Evolutionary conservation across 495 filamentous ascomycete genomes (phyloP), one percentile per base, ranked within the genome.

Genomic region (Aspergillus nidulans): DNA sequence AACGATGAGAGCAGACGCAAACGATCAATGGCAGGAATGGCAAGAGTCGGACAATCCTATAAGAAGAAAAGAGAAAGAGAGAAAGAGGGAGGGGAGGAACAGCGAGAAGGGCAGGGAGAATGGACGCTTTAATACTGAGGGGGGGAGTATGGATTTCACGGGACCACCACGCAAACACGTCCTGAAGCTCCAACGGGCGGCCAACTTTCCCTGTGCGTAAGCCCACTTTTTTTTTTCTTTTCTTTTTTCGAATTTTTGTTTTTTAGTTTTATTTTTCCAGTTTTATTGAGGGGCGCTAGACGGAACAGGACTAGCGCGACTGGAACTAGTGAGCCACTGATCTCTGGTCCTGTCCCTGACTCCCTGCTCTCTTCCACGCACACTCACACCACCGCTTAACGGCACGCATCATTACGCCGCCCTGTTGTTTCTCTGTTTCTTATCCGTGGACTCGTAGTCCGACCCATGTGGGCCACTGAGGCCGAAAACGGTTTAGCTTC

Each of bases 41-140:
- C 71, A 69, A 67, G 70, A 76, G 71, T 64, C 71, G 71, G 74
- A 70, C 63, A 60, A 64, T 77, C 71, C 72, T 75, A 75, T 73
- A 50, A 55, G 49, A 55, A 62, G 46, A 60, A 55, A 60, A 53
- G 57, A 62, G 59, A 68, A 52, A 56, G 42, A 57, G 57, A 56
- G 26, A 57, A 40, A 49, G 51, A 59, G 48, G 61, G 55, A 54
- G 52, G 67, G 52, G 57, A 59, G 58, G 58, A 55, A 69, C 53
- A 66, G 45, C 51, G 57, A 60, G 50, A 57, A 34, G 52, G 55
- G 56, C 40, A 56, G 60, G 60, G 53, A 61, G 56, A 58, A 55
- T 56, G 56, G 44, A 52, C 51, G 51, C 59, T 65, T 65, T 65
- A 65, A 62, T 62, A 62, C 60, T 55, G 46, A 60, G 58, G 64